phyloP scores from a whole-genome alignment of 129 eudicot species.

The Artemisia argyi region DNA sequence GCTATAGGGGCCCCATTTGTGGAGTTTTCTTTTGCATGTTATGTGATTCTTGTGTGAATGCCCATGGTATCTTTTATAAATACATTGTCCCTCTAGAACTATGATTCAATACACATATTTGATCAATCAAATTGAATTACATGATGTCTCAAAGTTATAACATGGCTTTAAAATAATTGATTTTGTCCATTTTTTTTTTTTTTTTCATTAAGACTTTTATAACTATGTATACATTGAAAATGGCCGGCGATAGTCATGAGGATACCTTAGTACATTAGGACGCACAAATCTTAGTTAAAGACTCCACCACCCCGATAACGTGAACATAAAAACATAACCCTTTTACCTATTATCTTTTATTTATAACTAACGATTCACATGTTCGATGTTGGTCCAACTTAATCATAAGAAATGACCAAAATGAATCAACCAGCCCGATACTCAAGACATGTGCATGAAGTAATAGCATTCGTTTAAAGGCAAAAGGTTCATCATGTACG shows the following conservation, averaged over 20 bases:
- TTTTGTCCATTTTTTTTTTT: too few relatives aligned
- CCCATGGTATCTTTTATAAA: constrained; percentile 15
- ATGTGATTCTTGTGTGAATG: constrained; percentile 41
- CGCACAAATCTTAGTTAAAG: too few relatives aligned
- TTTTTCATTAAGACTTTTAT: too few relatives aligned
- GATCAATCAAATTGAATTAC: not conserved
- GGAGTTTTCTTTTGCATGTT: constrained; percentile 40
- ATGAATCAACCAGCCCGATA: not conserved
- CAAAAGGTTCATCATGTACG: not conserved
- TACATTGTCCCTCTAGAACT: not conserved
- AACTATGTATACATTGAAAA: too few relatives aligned
- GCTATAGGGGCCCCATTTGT: constrained; percentile 29
- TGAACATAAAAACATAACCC: too few relatives aligned
- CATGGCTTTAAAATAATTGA: not conserved
- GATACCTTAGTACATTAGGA: too few relatives aligned
- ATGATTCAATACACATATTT: not conserved
- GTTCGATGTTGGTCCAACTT: not conserved
- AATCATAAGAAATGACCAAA: not conserved
- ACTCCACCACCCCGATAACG: too few relatives aligned
- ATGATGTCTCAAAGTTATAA: not conserved
- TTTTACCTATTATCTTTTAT: too few relatives aligned
- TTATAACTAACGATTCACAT: not conserved
- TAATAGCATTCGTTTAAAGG: not conserved
- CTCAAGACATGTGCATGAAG: not conserved
- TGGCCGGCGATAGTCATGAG: too few relatives aligned